These are phyloP conservation scores for Amanita thiersii DNA, from an alignment of 768 basidiomycete species.

Conservation along the genomic window DNA sequence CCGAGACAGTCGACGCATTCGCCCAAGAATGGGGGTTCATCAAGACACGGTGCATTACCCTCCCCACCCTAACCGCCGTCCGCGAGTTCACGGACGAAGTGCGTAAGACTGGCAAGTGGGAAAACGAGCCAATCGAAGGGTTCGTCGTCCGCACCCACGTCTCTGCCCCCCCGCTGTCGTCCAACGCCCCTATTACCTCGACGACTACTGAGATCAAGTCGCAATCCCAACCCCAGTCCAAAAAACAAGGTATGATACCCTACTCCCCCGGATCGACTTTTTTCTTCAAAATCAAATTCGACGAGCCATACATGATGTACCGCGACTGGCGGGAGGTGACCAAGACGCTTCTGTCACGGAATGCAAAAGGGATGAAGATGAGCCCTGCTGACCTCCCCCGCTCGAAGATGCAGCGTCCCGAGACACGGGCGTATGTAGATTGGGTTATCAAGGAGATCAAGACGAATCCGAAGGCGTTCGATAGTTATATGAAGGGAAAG, in stretches of 20 bases:
- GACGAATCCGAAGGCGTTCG: constrained; percentile 50
- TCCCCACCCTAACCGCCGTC: constrained; percentile 61
- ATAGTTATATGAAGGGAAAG: constrained; percentile 55
- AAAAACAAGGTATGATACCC: constrained; percentile 39
- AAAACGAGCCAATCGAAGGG: constrained; percentile 82
- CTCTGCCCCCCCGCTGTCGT: constrained; percentile 27
- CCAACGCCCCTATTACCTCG: background rate
- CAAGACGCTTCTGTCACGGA: constrained; percentile 51
- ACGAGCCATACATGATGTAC: constrained; percentile 98
- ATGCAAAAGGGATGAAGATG: constrained; percentile 19
- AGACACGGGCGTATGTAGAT: constrained; percentile 70
- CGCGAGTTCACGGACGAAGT: constrained; percentile 63
- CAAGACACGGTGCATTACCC: constrained; percentile 50
- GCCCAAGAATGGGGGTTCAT: constrained; percentile 92
- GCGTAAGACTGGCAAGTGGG: constrained; percentile 65
- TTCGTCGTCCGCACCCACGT: constrained; percentile 87
- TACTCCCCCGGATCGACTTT: constrained; percentile 78
- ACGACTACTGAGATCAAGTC: constrained; percentile 13
- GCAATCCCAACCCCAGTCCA: constrained; percentile 31
- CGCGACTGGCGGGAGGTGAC: constrained; percentile 96
- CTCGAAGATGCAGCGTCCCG: constrained; percentile 63
- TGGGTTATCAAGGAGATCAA: constrained; percentile 82
- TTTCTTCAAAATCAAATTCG: constrained; percentile 99
- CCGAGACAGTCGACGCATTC: constrained; percentile 62
- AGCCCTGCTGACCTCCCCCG: constrained; percentile 37